Percentiles rank a stretch among this genome's conserved stretches.
Conservation (phyloP, 495 filamentous ascomycete species). For the Cairneyella variabilis region DNA sequence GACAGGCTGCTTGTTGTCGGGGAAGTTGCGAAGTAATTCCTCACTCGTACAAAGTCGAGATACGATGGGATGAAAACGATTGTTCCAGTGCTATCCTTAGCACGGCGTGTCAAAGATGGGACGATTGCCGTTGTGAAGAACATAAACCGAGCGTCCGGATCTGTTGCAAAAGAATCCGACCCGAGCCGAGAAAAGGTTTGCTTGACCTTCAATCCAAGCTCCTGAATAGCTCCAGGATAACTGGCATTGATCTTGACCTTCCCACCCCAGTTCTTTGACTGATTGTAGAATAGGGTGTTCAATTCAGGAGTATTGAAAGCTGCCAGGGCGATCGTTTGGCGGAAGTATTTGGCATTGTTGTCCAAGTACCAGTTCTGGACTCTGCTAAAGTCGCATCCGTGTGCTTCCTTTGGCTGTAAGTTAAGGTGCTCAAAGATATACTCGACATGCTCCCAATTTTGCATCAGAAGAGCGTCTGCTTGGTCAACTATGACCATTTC, state of each 20-base stretch:
- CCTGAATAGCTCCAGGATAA: constrained; percentile 64
- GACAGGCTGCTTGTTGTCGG: constrained; percentile 62
- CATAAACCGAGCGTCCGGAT: constrained; percentile 88
- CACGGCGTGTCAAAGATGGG: constrained; percentile 63
- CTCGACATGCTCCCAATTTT: constrained; percentile 96
- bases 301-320: constrained; percentile 88
- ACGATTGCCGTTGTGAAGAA: constrained; percentile 81
- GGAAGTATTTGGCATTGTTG: constrained; percentile 69
- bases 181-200: constrained; percentile 93
- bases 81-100: constrained; percentile 49
- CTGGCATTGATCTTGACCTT: constrained; percentile 64
- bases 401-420: constrained; percentile 79
- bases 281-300: constrained; percentile 68
- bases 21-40: constrained; percentile 84
- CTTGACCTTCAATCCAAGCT: constrained; percentile 60
- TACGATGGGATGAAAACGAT: constrained; percentile 88
- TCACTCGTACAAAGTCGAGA: constrained; percentile 87
- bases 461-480: constrained; percentile 91
- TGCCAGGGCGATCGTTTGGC: constrained; percentile 77
- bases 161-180: constrained; percentile 56
- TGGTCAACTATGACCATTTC: constrained; percentile 89
- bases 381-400: constrained; percentile 91
- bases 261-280: constrained; percentile 76
- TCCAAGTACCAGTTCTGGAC: constrained; percentile 92
- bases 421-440: constrained; percentile 91